Evolutionary conservation across 768 basidiomycete species (phyloP), one percentile per base, ranked within the genome.

Genomic region (Arthromyces matolae): DNA sequence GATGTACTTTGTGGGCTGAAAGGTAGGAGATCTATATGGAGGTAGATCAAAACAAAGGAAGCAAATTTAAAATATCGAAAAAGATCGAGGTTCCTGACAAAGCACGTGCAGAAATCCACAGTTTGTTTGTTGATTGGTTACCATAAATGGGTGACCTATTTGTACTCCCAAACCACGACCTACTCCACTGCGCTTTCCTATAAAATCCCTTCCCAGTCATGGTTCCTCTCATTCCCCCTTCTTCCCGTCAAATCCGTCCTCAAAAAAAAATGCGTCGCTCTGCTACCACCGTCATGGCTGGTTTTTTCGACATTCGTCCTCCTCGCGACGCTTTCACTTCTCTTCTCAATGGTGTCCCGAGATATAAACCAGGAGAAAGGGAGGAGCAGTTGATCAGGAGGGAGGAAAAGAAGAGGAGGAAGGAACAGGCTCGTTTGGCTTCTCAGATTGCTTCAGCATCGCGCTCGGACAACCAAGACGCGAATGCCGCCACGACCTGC

Each of bases 261-360:
- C 56, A 59, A 42, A 77, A 77, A 59, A 75, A 65, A 44, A 63
- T 63, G 23, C 69, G 77, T 16, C 83, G 89, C 49, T 83, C 78
- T 39, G 89, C 89, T 35, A 91, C 89, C 7, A 63, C 81, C 8
- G 83, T 90, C 33, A 78, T 89, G 66, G 81, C 86, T 0, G 89
- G 89, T 55, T 69, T 74, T 61, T 89, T 87, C 64, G 89, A 90
- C 69, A 63, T 73, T 5, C 75, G 75, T 16, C 81, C 84, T 0
- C 60, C 75, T 29, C 78, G 89, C 62, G 87, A 90, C 67, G 86
- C 85, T 53, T 73, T 91, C 54, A 90, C 89, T 12, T 86, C 84
- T 64, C 64, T 89, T 41, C 70, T 90, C 59, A 89, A 89, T 59
- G 86, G 87, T 42, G 83, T 89, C 24, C 76, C 75, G 0, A 78